Evolutionary conservation across 129 eudicot species (phyloP).

Genomic region (Chrysanthemum seticuspe): DNA sequence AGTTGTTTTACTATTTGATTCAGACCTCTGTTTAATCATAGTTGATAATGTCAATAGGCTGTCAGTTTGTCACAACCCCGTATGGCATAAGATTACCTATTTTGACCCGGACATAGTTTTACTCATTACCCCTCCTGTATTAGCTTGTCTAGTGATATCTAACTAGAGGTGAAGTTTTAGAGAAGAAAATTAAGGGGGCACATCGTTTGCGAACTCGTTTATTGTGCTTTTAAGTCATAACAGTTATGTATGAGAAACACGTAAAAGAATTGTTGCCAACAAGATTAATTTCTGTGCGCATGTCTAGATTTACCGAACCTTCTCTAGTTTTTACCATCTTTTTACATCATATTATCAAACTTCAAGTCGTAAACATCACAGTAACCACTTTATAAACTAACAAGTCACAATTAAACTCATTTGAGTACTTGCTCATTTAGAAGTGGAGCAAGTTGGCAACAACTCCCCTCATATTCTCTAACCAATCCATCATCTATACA

Average conservation of each 20-base stretch:
- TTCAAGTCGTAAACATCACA: not conserved
- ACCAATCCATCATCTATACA: slow-evolving; percentile 42
- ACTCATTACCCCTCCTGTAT: too few species aligned
- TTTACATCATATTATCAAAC: slow-evolving; percentile 3
- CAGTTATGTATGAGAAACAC: not conserved
- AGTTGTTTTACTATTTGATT: too few species aligned
- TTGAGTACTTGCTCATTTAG: slow-evolving; percentile 13
- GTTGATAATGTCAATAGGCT: too few species aligned
- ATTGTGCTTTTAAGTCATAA: not conserved
- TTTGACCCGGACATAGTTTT: too few species aligned
- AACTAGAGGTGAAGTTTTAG: not conserved
- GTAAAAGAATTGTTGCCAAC: not conserved
- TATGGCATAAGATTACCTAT: too few species aligned
- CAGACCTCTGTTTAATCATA: too few species aligned
- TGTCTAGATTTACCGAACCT: not conserved
- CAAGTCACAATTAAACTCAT: too few species aligned
- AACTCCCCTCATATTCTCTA: slow-evolving; percentile 44
- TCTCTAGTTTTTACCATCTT: too few species aligned
- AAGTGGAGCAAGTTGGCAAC: slow-evolving; percentile 68
- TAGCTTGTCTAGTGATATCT: too few species aligned
- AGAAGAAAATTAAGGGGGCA: not conserved
- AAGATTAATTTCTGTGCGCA: not conserved
- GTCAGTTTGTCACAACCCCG: too few species aligned
- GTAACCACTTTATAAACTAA: not conserved
- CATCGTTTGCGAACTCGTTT: not conserved